Evolutionary conservation across 1,284 basidiomycete genomes (phyloP).

Genomic region (Athelia psychrophila): DNA sequence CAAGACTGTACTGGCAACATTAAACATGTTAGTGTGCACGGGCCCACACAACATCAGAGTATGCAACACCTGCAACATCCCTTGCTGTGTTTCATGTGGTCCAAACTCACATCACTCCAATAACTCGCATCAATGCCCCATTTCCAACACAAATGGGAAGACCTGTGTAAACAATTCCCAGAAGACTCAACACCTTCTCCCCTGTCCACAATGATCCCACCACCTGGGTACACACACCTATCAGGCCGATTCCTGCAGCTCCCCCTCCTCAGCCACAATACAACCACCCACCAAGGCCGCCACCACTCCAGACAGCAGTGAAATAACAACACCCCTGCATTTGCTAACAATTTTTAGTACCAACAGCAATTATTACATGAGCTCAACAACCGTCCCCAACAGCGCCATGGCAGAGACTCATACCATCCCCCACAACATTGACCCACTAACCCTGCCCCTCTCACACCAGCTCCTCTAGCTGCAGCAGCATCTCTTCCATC

Average conservation of each 20-base stretch:
- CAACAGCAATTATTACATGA: too few relatives aligned
- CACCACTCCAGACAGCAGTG: too few relatives aligned
- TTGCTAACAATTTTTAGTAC: too few relatives aligned
- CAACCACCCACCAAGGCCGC: too few relatives aligned
- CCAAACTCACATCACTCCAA: not conserved
- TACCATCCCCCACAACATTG: too few relatives aligned
- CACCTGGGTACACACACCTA: not conserved
- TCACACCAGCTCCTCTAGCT: not conserved
- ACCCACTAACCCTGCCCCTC: not conserved
- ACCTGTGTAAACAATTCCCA: not conserved
- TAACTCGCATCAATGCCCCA: not conserved
- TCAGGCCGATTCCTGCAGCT: not conserved
- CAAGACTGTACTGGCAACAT: not conserved
- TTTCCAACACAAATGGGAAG: not conserved
- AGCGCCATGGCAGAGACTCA: too few relatives aligned
- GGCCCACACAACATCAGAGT: too few relatives aligned
- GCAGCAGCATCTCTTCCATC: not conserved
- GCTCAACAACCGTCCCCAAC: too few relatives aligned
- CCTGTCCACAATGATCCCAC: slow-evolving; percentile 3
- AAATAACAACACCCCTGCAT: too few relatives aligned
- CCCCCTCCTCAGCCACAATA: too few relatives aligned
- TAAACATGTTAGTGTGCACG: too few relatives aligned
- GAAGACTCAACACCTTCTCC: slow-evolving; percentile 6
- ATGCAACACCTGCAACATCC: not conserved
- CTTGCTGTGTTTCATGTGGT: not conserved